These are phyloP conservation scores for Aspergillus cristatus DNA, from an alignment of 495 filamentous ascomycete genomes.

Conservation along the genomic window DNA sequence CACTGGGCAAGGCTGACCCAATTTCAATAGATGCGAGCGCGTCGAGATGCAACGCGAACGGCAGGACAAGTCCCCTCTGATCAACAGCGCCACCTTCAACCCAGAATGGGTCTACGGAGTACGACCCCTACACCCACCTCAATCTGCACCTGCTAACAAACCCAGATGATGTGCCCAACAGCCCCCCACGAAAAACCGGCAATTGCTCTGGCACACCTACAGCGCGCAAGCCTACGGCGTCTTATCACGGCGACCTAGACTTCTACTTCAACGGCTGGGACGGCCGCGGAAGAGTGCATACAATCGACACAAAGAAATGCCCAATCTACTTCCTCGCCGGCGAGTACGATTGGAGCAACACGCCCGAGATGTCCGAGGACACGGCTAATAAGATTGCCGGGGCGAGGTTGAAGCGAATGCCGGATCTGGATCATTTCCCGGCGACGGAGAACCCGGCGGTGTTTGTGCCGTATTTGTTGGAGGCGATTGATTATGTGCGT, in stretches of 20 bases:
- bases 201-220: slow-evolving; percentile 32
- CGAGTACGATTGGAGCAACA: slow-evolving; percentile 35
- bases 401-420: slow-evolving; percentile 27
- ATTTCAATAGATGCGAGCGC: background rate
- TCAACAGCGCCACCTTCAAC: slow-evolving; percentile 26
- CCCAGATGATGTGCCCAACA: slow-evolving; percentile 25
- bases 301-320: slow-evolving; percentile 29
- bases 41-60: slow-evolving; percentile 9
- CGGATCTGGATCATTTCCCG: slow-evolving; percentile 26
- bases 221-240: slow-evolving; percentile 33
- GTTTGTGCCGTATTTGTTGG: slow-evolving; percentile 8
- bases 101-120: slow-evolving; percentile 32
- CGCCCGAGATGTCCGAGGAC: slow-evolving; percentile 25
- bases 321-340: slow-evolving; percentile 36
- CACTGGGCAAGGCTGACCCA: no score
- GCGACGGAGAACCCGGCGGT: slow-evolving; percentile 25
- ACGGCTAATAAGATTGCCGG: slow-evolving; percentile 31
- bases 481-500: background rate
- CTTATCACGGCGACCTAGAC: slow-evolving; percentile 34
- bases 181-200: slow-evolving; percentile 24
- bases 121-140: background rate
- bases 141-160: no score
- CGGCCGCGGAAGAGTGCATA: slow-evolving; percentile 21
- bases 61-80: slow-evolving; percentile 10
- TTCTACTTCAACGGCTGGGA: slow-evolving; percentile 37